These are phyloP conservation scores for Lecanicillium sp. DNA, from an alignment of 2,329 filamentous ascomycete species.

Conservation along the genomic window DNA sequence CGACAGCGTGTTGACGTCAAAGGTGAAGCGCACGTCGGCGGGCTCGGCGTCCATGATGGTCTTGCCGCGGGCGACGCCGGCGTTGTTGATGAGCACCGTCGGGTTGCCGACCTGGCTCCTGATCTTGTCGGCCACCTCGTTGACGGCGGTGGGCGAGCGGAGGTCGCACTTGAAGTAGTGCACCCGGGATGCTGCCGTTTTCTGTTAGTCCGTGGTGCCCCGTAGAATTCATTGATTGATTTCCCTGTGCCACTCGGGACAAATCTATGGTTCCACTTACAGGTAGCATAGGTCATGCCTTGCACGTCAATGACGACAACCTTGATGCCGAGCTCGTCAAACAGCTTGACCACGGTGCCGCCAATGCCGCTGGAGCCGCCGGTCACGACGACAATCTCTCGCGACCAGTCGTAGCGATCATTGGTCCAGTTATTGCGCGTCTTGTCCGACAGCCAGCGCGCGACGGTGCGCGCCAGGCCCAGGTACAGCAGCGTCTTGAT, in stretches of 20 bases:
- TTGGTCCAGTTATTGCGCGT: slow-evolving; percentile 27
- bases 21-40: slow-evolving; percentile 55
- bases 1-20: slow-evolving; percentile 62
- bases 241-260: no score
- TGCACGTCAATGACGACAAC: slow-evolving; percentile 68
- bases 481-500: slow-evolving; percentile 30
- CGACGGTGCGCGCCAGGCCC: slow-evolving; percentile 19
- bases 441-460: slow-evolving; percentile 23
- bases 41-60: slow-evolving; percentile 52
- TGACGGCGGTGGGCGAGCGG: slow-evolving; percentile 47
- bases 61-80: slow-evolving; percentile 55
- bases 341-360: slow-evolving; percentile 51
- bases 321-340: slow-evolving; percentile 58
- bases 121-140: slow-evolving; percentile 43
- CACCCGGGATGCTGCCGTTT: slow-evolving; percentile 38
- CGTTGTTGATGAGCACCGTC: slow-evolving; percentile 67
- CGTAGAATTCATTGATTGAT: no score
- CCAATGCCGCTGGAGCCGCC: slow-evolving; percentile 72
- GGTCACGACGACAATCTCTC: slow-evolving; percentile 66
- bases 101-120: slow-evolving; percentile 51
- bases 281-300: slow-evolving; percentile 43
- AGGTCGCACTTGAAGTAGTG: slow-evolving; percentile 65
- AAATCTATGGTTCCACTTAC: slow-evolving; percentile 24
- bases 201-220: no score
- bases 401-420: slow-evolving; percentile 53